Evolutionary conservation across 345 rosid species (phyloP), one percentile per base, ranked within the genome.

Genomic region (Rhodomyrtus tomentosa): DNA sequence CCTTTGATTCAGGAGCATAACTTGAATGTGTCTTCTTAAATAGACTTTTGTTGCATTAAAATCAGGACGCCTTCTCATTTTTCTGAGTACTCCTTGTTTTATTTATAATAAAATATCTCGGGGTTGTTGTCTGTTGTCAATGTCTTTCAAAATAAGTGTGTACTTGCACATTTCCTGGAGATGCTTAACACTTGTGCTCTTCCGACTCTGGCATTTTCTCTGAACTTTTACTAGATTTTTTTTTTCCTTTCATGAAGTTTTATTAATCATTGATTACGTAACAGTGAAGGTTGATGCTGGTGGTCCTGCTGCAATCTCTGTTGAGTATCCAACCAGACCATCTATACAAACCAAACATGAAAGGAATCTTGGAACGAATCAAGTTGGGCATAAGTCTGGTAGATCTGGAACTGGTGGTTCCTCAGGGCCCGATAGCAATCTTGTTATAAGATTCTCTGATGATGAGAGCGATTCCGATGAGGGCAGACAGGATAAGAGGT

Each of bases 371-470:
- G 90, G 88, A 87, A 92, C 90, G 87, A 93, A 86, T 88, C 92
- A 79, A 83, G 87, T 85, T 27, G 87, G 87, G 50, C 84, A 81
- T 80, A 85, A 81, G 89, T 56, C 93, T 86, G 86, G 90, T 62
- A 84, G 81, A 83, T 87, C 87, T 84, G 90, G 92, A 82, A 88
- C 90, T 92, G 68, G 72, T 81, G 85, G 89, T 58, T 88, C 84
- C 40, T 91, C 90, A 62, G 84, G 84, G 76, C 76, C 24, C 11
- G 81, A 88, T 82, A 84, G 81, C 88, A 95, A 94, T 88, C 96
- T 97, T 58, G 99, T 97, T 72, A 97, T 97, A 88, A 89, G 94
- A 88, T 97, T 97, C 89, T 95, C 96, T 24, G 96, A 95, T 87
- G 95, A 92, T 85, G 99, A 96, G 79, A 94, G 94, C 88, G 98